phyloP scores from a whole-genome alignment of 2,329 filamentous ascomycete genomes.

The Claviceps sorghi region DNA sequence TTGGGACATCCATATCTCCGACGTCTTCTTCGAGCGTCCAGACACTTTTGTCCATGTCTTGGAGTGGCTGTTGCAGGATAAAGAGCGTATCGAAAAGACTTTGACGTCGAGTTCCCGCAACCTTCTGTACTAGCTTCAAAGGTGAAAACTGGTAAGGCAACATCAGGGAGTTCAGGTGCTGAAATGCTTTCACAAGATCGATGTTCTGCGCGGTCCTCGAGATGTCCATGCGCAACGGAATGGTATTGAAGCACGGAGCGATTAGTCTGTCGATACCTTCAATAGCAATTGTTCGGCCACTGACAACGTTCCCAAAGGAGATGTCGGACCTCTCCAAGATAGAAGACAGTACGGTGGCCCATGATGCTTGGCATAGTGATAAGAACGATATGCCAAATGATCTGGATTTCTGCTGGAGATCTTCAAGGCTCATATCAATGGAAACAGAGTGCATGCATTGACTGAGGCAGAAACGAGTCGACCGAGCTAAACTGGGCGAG shows the following conservation, averaged over 20 bases:
- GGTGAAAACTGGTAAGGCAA: constrained; percentile 61
- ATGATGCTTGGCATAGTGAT: constrained; percentile 55
- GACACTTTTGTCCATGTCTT: constrained; percentile 37
- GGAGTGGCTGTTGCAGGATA: constrained; percentile 55
- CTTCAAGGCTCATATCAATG: constrained; percentile 23
- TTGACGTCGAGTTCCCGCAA: constrained; percentile 24
- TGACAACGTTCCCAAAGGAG: constrained; percentile 79
- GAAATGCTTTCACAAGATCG: constrained; percentile 44
- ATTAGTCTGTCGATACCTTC: constrained; percentile 56
- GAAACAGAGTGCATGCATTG: constrained; percentile 17
- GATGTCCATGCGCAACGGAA: constrained; percentile 53
- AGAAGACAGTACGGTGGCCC: constrained; percentile 49
- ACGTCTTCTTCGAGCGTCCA: constrained; percentile 44
- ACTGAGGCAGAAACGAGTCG: constrained; percentile 9
- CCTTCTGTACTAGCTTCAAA: constrained; percentile 53
- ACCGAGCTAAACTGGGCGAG: constrained; percentile 13
- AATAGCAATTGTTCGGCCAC: constrained; percentile 54
- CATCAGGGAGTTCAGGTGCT: constrained; percentile 45
- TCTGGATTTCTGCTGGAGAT: constrained; percentile 35
- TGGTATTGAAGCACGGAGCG: constrained; percentile 86
- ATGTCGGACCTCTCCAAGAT: constrained; percentile 46
- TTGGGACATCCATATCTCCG: constrained; percentile 56
- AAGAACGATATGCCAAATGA: constrained; percentile 47
- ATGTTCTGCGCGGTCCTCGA: constrained; percentile 31
- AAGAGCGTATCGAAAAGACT: constrained; percentile 68